phyloP scores from a whole-genome alignment of 2,329 filamentous ascomycete species.

The Exserohilum rostratum region DNA sequence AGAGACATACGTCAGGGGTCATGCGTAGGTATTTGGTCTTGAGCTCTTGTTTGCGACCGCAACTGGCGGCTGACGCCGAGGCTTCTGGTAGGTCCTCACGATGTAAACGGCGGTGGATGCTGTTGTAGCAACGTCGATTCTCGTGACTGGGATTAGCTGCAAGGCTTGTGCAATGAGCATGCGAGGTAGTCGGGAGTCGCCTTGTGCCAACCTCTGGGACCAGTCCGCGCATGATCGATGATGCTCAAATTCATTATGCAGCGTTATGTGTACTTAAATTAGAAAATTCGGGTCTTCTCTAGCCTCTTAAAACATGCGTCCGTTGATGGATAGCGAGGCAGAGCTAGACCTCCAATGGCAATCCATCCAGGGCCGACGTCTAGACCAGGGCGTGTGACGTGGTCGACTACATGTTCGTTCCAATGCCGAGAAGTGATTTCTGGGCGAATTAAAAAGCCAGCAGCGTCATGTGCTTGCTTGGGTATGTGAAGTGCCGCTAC shows the following conservation, averaged over 20 bases:
- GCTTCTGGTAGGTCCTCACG: neutral
- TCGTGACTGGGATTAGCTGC: neutral
- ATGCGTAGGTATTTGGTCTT: neutral
- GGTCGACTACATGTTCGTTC: neutral
- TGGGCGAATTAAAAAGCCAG: neutral
- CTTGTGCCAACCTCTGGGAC: neutral
- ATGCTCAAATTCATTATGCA: neutral
- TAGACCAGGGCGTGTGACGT: constrained; percentile 7
- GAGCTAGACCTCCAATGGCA: constrained; percentile 2
- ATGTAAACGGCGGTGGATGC: neutral
- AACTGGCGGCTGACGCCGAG: neutral
- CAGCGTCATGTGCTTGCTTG: neutral
- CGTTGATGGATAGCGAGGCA: neutral
- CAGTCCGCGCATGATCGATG: neutral
- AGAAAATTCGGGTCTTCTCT: neutral
- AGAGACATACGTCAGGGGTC: constrained; percentile 4
- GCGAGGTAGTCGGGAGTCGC: neutral
- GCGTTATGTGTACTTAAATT: neutral
- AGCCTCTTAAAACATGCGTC: neutral
- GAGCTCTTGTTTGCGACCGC: constrained; percentile 2
- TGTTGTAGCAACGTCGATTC: neutral
- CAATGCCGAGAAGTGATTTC: neutral
- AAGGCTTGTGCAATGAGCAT: neutral
- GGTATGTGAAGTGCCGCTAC: neutral
- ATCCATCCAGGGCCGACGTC: neutral